These are phyloP conservation scores for Ligustrum vulgare DNA, from an alignment of 257 asterid genomes.

Conservation along the genomic window DNA sequence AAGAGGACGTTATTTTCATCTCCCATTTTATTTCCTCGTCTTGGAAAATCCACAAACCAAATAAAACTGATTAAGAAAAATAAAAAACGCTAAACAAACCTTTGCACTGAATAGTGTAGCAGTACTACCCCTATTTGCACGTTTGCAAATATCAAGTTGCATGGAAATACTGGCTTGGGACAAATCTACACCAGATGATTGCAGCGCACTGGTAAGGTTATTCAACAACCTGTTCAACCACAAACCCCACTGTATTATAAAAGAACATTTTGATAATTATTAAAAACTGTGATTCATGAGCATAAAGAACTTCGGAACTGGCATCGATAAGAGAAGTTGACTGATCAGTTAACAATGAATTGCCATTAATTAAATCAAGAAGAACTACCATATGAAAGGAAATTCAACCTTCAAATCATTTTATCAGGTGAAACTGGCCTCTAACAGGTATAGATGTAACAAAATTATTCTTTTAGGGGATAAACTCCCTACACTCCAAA, in stretches of 20 bases:
- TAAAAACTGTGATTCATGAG: neutral
- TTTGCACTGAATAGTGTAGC: conserved; percentile 19
- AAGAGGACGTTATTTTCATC: neutral
- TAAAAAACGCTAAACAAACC: conserved; percentile 31
- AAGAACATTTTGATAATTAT: neutral
- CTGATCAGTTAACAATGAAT: neutral
- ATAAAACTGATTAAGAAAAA: neutral
- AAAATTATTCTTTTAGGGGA: neutral
- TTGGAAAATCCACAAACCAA: neutral
- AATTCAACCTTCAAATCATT: neutral
- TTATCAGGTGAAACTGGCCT: neutral
- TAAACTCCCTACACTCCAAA: neutral
- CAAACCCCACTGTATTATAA: conserved; percentile 6
- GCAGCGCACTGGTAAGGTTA: conserved; percentile 49
- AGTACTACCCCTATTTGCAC: conserved; percentile 28
- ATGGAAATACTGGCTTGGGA: conserved; percentile 57
- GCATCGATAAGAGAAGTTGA: neutral
- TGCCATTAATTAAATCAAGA: neutral
- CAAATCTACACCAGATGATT: conserved; percentile 65
- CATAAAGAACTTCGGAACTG: neutral
- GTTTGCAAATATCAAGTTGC: conserved; percentile 60
- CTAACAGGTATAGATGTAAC: neutral
- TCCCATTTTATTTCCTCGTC: neutral
- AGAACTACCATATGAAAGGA: neutral
- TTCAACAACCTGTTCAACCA: conserved; percentile 43